phyloP scores from a whole-genome alignment of 148 eudicot genomes.

The Polygonum aviculare region DNA sequence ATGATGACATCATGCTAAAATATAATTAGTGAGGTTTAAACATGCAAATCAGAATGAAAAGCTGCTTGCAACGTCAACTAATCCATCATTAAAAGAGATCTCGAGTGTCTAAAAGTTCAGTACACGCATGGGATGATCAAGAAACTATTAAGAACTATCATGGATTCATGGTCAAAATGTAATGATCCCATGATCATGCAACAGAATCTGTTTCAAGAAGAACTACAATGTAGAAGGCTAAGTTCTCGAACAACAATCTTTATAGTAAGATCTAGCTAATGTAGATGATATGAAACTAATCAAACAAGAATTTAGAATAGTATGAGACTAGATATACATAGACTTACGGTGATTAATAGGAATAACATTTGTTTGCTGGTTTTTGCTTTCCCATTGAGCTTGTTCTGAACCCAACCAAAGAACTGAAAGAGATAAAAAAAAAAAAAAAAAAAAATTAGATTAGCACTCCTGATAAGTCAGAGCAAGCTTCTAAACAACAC shows the following conservation, averaged over 20 bases:
- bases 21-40: neutral
- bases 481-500: neutral
- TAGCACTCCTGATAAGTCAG: neutral
- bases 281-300: neutral
- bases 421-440: slow-evolving; percentile 57
- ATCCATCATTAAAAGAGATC: neutral
- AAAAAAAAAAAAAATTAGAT: no score
- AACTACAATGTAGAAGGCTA: neutral
- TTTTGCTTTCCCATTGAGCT: slow-evolving; percentile 54
- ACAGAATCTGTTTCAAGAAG: slow-evolving; percentile 2
- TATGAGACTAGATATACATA: neutral
- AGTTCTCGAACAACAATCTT: neutral
- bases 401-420: slow-evolving; percentile 91
- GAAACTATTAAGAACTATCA: neutral
- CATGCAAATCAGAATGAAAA: neutral
- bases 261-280: neutral
- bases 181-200: neutral
- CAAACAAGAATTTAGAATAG: neutral
- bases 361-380: slow-evolving; percentile 32
- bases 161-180: neutral
- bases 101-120: neutral
- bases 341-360: slow-evolving; percentile 27
- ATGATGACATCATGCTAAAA: neutral
- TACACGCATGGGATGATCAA: neutral
- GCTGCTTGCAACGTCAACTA: neutral